phyloP scores from a whole-genome alignment of 148 eudicot species.

The Vaccinium vitisidaea region DNA sequence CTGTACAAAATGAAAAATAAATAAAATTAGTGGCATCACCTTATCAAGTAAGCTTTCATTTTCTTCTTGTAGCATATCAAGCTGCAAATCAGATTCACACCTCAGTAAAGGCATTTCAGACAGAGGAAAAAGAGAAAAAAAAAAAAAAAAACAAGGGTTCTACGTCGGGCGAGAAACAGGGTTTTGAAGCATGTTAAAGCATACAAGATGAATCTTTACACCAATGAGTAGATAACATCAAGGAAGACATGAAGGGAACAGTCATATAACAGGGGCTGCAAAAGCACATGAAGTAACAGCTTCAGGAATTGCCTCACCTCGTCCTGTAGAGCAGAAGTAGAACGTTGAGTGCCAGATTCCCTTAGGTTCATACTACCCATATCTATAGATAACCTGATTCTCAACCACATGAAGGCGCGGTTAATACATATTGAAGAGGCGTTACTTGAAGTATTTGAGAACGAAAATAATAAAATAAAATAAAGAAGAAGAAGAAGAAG shows the following conservation, averaged over 20 bases:
- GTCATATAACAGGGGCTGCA: constrained; percentile 3
- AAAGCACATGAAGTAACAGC: not conserved
- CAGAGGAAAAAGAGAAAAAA: not conserved
- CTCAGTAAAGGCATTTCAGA: constrained; percentile 2
- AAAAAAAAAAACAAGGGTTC: not conserved
- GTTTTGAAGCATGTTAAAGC: not conserved
- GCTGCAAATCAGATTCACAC: constrained; percentile 48
- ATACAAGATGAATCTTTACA: not conserved
- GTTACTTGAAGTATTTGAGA: not conserved
- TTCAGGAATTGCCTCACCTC: constrained; percentile 50
- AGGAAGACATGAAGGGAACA: not conserved
- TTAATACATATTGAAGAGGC: not conserved
- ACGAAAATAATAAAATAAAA: not conserved
- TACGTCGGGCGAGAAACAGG: not conserved
- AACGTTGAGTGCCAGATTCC: constrained; percentile 46
- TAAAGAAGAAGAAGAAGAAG: not conserved
- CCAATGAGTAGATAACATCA: not conserved
- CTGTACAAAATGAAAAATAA: not conserved
- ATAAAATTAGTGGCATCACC: constrained; percentile 42
- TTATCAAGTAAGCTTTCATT: constrained; percentile 77
- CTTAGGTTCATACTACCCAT: constrained; percentile 70
- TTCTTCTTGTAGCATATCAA: constrained; percentile 98
- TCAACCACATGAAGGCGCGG: constrained; percentile 6
- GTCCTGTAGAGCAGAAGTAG: constrained; percentile 83
- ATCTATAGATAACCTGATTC: constrained; percentile 72